Percentiles rank a stretch among this genome's conserved stretches.
These are phyloP conservation scores for Leishmania turanica DNA, from an alignment of 208 protist genomes.

Conservation along the genomic window DNA sequence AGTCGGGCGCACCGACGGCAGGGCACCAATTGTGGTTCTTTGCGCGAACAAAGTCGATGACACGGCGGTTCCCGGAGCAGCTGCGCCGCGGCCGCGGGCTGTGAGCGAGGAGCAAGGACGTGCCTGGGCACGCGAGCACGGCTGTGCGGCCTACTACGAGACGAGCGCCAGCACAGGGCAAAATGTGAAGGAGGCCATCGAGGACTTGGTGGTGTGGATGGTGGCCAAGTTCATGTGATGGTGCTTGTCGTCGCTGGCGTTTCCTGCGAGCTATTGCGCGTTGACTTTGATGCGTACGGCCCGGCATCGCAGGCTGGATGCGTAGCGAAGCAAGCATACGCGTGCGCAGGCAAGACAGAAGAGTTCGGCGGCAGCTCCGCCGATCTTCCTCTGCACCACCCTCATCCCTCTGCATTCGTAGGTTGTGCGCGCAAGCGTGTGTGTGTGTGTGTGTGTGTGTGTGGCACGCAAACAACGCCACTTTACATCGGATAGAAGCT, in stretches of 20 bases:
- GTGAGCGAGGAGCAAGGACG: conserved; percentile 63
- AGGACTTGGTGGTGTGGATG: conserved; percentile 64
- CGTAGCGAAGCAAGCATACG: neutral
- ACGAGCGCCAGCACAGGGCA: conserved; percentile 63
- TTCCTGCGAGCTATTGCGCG: neutral
- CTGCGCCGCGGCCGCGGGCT: conserved; percentile 28
- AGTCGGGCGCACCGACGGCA: conserved; percentile 34
- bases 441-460: neutral
- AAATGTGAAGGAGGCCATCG: conserved; percentile 58
- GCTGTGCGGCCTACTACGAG: conserved; percentile 74
- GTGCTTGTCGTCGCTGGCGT: neutral
- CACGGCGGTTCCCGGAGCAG: conserved; percentile 9
- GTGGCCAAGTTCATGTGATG: conserved; percentile 63
- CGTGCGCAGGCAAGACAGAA: neutral
- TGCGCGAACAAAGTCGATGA: conserved; percentile 80
- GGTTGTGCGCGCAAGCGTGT: neutral
- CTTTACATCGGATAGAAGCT: neutral
- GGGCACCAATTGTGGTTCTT: conserved; percentile 48
- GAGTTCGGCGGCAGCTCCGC: neutral
- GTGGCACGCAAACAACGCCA: neutral
- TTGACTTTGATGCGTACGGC: neutral
- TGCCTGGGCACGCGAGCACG: conserved; percentile 59
- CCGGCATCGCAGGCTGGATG: neutral
- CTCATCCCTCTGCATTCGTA: neutral
- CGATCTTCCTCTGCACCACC: neutral